phyloP scores from a whole-genome alignment of 78 protist species.

The Tieghemostelium lacteum region DNA sequence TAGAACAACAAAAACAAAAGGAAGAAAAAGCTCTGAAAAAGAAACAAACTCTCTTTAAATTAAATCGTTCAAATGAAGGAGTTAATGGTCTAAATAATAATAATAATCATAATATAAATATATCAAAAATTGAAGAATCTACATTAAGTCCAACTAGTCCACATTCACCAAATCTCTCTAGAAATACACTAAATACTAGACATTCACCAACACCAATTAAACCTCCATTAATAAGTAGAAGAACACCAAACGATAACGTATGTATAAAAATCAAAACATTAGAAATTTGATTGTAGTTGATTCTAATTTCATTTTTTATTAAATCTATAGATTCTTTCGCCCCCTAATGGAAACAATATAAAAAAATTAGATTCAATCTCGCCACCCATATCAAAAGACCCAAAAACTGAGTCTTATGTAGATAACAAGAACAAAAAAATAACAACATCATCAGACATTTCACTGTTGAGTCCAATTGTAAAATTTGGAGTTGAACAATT shows the following conservation, averaged over 20 bases:
- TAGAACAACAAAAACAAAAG: constrained; percentile 12
- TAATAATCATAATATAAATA: no score
- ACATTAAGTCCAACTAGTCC: background rate
- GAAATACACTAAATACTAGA: background rate
- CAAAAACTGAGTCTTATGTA: no score
- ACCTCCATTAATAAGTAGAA: constrained; percentile 59
- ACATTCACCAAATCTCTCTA: background rate
- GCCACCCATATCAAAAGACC: no score
- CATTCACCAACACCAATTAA: constrained; percentile 13
- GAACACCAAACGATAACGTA: constrained; percentile 1
- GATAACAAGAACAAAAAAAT: no score
- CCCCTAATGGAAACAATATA: no score
- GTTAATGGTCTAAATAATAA: background rate
- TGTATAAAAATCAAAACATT: background rate
- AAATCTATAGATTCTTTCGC: no score
- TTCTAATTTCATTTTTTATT: no score
- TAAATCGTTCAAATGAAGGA: background rate
- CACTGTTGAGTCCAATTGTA: no score
- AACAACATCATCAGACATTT: no score
- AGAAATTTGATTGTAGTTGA: no score
- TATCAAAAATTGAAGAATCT: background rate
- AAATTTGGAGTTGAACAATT: no score
- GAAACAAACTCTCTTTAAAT: background rate
- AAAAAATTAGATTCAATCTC: no score
- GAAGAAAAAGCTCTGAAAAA: background rate